Percentiles rank a stretch among this genome's conserved stretches.
These are phyloP conservation scores for Fraxinus ornus DNA, from an alignment of 305 asterid species.

Conservation along the genomic window DNA sequence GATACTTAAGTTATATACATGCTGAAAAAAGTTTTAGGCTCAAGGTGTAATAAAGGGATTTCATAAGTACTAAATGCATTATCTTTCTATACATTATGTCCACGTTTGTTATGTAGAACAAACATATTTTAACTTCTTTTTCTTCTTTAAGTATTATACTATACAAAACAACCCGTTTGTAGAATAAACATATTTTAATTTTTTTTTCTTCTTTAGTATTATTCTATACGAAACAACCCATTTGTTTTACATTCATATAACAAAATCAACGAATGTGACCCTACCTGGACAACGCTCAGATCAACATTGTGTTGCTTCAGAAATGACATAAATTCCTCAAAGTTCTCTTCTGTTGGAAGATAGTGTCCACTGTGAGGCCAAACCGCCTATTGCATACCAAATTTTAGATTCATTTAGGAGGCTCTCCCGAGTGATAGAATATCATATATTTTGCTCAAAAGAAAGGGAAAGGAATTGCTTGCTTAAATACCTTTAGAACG, in stretches of 20 bases:
- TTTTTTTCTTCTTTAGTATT: too few species aligned
- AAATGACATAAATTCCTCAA: slow-evolving; percentile 66
- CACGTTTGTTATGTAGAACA: background rate
- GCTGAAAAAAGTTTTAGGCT: background rate
- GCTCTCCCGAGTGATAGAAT: background rate
- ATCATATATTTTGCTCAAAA: background rate
- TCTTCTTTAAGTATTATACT: background rate
- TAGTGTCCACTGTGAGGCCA: slow-evolving; percentile 98
- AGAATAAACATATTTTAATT: too few species aligned
- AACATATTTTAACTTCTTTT: background rate
- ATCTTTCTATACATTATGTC: background rate
- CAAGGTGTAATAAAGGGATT: background rate
- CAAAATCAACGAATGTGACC: background rate
- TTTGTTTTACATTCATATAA: background rate
- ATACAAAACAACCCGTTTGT: too few species aligned
- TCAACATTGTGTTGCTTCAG: slow-evolving; percentile 57
- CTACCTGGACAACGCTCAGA: slow-evolving; percentile 63
- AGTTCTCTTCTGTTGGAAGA: slow-evolving; percentile 90
- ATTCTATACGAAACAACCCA: background rate
- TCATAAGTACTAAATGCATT: background rate
- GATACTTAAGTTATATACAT: background rate
- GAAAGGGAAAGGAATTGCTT: background rate
- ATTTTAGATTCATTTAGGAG: background rate
- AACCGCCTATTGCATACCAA: slow-evolving; percentile 50
- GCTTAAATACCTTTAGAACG: slow-evolving; percentile 43